These are phyloP conservation scores for Amanita rimosa DNA, from an alignment of 768 basidiomycete genomes.

Conservation along the genomic window DNA sequence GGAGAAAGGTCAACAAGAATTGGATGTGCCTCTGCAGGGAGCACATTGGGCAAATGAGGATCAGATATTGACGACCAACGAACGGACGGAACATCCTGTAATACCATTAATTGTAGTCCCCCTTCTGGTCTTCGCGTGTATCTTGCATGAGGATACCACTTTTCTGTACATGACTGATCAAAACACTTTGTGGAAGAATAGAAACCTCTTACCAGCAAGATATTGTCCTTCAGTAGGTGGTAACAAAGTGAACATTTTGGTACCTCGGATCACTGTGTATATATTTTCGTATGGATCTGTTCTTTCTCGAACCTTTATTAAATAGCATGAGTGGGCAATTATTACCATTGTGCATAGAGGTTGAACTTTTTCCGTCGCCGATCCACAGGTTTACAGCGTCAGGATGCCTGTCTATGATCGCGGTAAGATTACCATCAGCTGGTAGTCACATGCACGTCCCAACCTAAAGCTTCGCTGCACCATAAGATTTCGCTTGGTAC, in stretches of 20 bases:
- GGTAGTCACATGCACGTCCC: constrained; percentile 10
- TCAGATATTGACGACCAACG: constrained; percentile 78
- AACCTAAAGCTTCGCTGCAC: constrained; percentile 74
- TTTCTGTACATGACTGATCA: constrained; percentile 26
- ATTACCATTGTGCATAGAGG: constrained; percentile 80
- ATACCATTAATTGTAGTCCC: constrained; percentile 20
- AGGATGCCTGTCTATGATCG: constrained; percentile 39
- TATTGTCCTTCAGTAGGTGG: constrained; percentile 88
- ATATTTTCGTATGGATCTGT: constrained; percentile 90
- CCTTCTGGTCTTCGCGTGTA: constrained; percentile 37
- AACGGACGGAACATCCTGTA: constrained; percentile 27
- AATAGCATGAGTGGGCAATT: not conserved
- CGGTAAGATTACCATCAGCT: not conserved
- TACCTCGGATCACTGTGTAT: constrained; percentile 76
- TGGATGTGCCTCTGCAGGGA: constrained; percentile 48
- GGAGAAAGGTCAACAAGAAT: constrained; percentile 52
- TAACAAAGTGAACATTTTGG: constrained; percentile 77
- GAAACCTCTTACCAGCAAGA: constrained; percentile 46
- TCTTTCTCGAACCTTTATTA: not conserved
- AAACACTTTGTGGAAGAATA: not conserved
- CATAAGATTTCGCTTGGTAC: constrained; percentile 61
- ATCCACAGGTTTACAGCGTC: constrained; percentile 96
- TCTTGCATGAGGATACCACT: constrained; percentile 52
- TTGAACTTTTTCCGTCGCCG: constrained; percentile 64
- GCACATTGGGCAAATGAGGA: constrained; percentile 34